These are phyloP conservation scores for Emmonsiellopsis sp. DNA, from an alignment of 2,329 filamentous ascomycete species.

Conservation along the genomic window DNA sequence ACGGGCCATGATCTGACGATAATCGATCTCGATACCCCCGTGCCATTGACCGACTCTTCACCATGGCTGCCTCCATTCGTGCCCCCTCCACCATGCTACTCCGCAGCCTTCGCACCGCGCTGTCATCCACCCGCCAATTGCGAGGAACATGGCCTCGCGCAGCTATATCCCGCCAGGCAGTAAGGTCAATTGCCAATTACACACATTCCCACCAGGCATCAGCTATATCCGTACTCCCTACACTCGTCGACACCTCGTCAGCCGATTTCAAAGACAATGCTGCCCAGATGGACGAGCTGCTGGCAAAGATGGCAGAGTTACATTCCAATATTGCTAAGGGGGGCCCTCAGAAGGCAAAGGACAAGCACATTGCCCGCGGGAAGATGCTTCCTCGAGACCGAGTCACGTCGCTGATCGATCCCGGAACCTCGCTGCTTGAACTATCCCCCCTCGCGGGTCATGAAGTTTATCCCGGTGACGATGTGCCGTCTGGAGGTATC, in stretches of 20 bases:
- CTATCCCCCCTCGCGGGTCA: slow-evolving; percentile 86
- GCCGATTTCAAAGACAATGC: slow-evolving; percentile 75
- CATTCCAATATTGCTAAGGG: slow-evolving; percentile 65
- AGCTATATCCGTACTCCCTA: slow-evolving; percentile 72
- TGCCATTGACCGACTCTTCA: slow-evolving; percentile 17
- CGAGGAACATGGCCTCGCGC: background rate
- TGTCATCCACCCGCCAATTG: slow-evolving; percentile 15
- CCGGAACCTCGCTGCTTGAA: slow-evolving; percentile 83
- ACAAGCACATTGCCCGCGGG: slow-evolving; percentile 77
- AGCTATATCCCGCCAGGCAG: slow-evolving; percentile 9
- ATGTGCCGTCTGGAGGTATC: slow-evolving; percentile 82
- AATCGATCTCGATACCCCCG: background rate
- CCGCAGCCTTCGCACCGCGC: slow-evolving; percentile 26
- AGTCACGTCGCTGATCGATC: slow-evolving; percentile 77
- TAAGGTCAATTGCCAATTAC: slow-evolving; percentile 58
- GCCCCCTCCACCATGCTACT: slow-evolving; percentile 30
- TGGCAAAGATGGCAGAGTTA: slow-evolving; percentile 58
- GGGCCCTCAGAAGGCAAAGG: slow-evolving; percentile 69
- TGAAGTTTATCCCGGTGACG: slow-evolving; percentile 74
- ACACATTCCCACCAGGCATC: slow-evolving; percentile 72
- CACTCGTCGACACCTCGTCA: slow-evolving; percentile 65
- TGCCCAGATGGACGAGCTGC: slow-evolving; percentile 64
- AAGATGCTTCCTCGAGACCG: slow-evolving; percentile 94
- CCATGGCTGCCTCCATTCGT: slow-evolving; percentile 22
- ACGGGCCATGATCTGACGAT: too few species aligned